Evolutionary conservation across 257 asterid genomes (phyloP).

Genomic region (Forsythia viridissima): DNA sequence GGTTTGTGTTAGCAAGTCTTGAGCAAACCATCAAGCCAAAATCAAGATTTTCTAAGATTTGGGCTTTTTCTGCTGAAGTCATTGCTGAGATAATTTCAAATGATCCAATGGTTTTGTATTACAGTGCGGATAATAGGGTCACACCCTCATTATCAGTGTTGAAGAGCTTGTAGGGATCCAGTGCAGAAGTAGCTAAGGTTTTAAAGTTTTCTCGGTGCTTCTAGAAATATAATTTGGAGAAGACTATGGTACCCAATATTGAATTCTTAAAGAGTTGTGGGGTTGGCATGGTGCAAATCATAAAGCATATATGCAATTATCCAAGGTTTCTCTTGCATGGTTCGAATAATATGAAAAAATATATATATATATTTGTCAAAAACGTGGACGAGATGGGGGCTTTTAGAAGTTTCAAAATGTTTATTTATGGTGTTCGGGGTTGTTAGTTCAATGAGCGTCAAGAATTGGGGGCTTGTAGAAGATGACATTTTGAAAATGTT

Average conservation of each 20-base stretch:
- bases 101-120: slow-evolving; percentile 25
- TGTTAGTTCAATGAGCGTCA: slow-evolving; percentile 22
- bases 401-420: slow-evolving; percentile 24
- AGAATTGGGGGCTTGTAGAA: slow-evolving; percentile 38
- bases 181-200: slow-evolving; percentile 27
- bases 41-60: slow-evolving; percentile 41
- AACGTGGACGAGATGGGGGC: not conserved
- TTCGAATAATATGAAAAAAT: slow-evolving; percentile 34
- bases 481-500: slow-evolving; percentile 27
- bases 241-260: slow-evolving; percentile 35
- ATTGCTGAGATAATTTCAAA: slow-evolving; percentile 30
- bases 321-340: slow-evolving; percentile 33
- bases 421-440: slow-evolving; percentile 27
- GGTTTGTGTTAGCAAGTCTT: slow-evolving; percentile 9
- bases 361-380: no score
- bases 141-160: slow-evolving; percentile 30
- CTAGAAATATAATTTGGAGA: slow-evolving; percentile 26
- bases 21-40: slow-evolving; percentile 41
- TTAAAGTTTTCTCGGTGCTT: slow-evolving; percentile 23
- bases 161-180: slow-evolving; percentile 34
- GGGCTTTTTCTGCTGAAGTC: slow-evolving; percentile 30
- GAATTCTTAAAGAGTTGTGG: slow-evolving; percentile 45
- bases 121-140: slow-evolving; percentile 16
- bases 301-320: not conserved
- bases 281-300: slow-evolving; percentile 24